Evolutionary conservation across 768 basidiomycete species (phyloP).

Genomic region (Lactarius tabidus): DNA sequence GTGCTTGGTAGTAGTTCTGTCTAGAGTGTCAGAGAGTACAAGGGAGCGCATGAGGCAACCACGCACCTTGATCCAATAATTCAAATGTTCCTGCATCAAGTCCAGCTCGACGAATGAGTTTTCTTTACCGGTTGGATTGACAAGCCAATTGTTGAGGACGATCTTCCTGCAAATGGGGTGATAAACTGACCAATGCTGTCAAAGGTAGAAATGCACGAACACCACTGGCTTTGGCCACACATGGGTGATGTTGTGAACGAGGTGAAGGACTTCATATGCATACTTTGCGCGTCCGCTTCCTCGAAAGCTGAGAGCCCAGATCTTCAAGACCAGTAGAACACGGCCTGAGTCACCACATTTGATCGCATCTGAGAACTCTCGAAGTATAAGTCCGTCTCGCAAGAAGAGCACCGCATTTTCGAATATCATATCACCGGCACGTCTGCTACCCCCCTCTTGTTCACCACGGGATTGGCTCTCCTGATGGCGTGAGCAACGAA

Average conservation of each 20-base stretch:
- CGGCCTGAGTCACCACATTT: constrained; percentile 27
- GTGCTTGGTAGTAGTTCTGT: constrained; percentile 32
- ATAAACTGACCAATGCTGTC: not conserved
- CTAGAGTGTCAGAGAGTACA: too few relatives aligned
- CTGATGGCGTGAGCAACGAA: not conserved
- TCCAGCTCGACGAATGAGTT: constrained; percentile 32
- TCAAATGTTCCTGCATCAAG: constrained; percentile 35
- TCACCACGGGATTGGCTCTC: not conserved
- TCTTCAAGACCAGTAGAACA: constrained; percentile 16
- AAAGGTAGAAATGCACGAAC: constrained; percentile 8
- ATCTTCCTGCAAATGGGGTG: constrained; percentile 25
- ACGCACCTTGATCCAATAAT: constrained; percentile 30
- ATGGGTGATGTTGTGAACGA: constrained; percentile 20
- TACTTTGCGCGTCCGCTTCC: constrained; percentile 32
- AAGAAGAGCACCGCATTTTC: constrained; percentile 17
- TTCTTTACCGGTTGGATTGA: constrained; percentile 10
- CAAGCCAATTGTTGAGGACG: constrained; percentile 35
- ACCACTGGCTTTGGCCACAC: constrained; percentile 23
- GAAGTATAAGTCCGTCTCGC: too few relatives aligned
- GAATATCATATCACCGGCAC: constrained; percentile 7
- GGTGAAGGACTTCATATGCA: constrained; percentile 21
- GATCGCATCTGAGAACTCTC: too few relatives aligned
- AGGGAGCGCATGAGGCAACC: not conserved
- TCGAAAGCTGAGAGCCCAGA: constrained; percentile 28
- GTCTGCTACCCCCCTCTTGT: not conserved